Evolutionary conservation across 345 rosid genomes (phyloP).

Genomic region (Heritiera fomes): DNA sequence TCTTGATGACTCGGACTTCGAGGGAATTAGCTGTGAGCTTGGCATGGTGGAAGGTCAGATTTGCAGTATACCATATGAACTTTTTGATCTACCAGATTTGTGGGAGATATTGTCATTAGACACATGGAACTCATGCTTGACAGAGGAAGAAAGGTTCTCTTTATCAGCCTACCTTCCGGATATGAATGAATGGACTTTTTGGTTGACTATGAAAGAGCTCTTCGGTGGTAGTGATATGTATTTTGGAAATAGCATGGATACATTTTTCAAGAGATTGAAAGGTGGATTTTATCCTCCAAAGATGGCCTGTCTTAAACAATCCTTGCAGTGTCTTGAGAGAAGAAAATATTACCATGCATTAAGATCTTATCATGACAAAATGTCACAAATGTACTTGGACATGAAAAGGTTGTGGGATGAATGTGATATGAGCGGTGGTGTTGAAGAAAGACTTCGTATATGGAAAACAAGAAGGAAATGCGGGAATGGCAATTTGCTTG

Average conservation of each 20-base stretch:
- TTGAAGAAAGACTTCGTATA: constrained; percentile 40
- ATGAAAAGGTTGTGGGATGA: constrained; percentile 51
- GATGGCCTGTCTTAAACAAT: constrained; percentile 45
- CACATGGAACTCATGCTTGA: constrained; percentile 65
- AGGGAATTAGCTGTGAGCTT: constrained; percentile 47
- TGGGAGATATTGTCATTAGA: constrained; percentile 52
- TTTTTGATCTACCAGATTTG: constrained; percentile 64
- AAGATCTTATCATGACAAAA: constrained; percentile 51
- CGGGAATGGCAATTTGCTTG: constrained; percentile 40
- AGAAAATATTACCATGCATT: constrained; percentile 49
- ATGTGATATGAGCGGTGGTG: constrained; percentile 32
- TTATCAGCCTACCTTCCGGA: constrained; percentile 65
- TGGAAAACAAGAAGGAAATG: constrained; percentile 47
- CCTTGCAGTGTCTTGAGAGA: constrained; percentile 42
- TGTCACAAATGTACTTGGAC: constrained; percentile 42
- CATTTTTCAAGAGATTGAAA: constrained; percentile 54
- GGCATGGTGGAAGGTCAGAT: constrained; percentile 57
- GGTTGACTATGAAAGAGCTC: constrained; percentile 54
- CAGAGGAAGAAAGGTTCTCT: constrained; percentile 61
- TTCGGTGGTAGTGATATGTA: constrained; percentile 49
- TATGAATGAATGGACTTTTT: constrained; percentile 58
- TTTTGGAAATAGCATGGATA: constrained; percentile 65
- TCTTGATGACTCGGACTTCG: constrained; percentile 40
- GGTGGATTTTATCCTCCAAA: constrained; percentile 60
- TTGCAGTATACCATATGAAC: constrained; percentile 62